Percentiles rank a stretch among this genome's conserved stretches.
These are phyloP conservation scores for Hyphodiscus sp. DNA, from an alignment of 2,329 filamentous ascomycete species.

Conservation along the genomic window DNA sequence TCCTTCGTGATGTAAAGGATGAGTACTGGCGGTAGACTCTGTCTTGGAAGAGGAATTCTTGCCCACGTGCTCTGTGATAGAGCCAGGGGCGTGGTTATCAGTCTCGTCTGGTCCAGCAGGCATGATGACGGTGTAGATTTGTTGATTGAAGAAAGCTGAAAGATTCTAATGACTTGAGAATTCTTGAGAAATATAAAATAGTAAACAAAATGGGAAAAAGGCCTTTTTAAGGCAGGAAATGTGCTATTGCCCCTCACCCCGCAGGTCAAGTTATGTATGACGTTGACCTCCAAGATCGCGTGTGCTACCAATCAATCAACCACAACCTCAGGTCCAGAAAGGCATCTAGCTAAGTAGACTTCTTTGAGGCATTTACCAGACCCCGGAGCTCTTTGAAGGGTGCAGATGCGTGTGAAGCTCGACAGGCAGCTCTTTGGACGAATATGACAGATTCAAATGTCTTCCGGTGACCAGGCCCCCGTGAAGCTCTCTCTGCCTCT, in stretches of 20 bases:
- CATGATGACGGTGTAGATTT: conserved; percentile 26
- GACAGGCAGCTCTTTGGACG: not conserved
- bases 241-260: not conserved
- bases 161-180: no score
- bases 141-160: no score
- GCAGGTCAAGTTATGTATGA: not conserved
- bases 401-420: not conserved
- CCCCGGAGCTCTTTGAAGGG: not conserved
- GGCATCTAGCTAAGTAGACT: no score
- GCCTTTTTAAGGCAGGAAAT: not conserved
- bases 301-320: no score
- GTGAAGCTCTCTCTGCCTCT: conserved; percentile 78
- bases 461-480: conserved; percentile 49
- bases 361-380: no score
- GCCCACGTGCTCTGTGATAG: conserved; percentile 31
- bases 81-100: conserved; percentile 26
- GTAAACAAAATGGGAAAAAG: not conserved
- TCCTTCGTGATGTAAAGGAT: conserved; percentile 30
- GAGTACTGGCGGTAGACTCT: conserved; percentile 32
- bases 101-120: conserved; percentile 34
- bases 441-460: conserved; percentile 28
- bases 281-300: not conserved
- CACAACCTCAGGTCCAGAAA: no score
- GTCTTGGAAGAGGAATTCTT: conserved; percentile 32
- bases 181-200: no score